Percentiles rank a stretch among this genome's conserved stretches.
These are phyloP conservation scores for Apiospora malaysiana DNA, from an alignment of 2,329 filamentous ascomycete genomes.

Conservation along the genomic window DNA sequence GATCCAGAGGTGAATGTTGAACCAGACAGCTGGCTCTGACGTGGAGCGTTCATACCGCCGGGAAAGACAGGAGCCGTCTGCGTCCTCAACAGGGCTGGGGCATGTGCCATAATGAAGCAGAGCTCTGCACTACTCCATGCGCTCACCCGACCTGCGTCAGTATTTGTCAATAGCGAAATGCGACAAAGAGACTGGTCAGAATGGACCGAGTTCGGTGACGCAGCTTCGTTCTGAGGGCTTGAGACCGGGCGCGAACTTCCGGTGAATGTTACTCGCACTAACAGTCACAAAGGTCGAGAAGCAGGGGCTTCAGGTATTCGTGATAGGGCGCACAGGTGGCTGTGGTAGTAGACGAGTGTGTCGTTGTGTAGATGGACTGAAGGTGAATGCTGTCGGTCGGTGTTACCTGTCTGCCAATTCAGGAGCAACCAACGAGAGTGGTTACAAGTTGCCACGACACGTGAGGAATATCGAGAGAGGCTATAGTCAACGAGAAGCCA, in stretches of 20 bases:
- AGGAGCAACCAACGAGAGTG: background rate
- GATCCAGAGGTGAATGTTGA: slow-evolving; percentile 54
- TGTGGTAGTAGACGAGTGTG: background rate
- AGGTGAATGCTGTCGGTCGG: slow-evolving; percentile 1
- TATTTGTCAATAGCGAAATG: slow-evolving; percentile 5
- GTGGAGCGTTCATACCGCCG: slow-evolving; percentile 58
- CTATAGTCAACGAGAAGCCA: background rate
- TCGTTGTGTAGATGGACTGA: background rate
- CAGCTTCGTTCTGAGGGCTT: slow-evolving; percentile 1
- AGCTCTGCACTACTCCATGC: slow-evolving; percentile 38
- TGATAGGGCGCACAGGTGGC: background rate
- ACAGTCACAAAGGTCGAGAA: background rate
- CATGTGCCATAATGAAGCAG: slow-evolving; percentile 58
- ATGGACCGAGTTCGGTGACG: background rate
- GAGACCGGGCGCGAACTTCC: background rate
- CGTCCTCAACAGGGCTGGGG: slow-evolving; percentile 61
- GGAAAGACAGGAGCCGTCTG: slow-evolving; percentile 63
- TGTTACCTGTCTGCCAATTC: slow-evolving; percentile 7
- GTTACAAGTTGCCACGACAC: background rate
- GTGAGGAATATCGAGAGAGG: background rate
- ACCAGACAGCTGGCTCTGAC: slow-evolving; percentile 68
- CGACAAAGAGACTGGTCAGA: slow-evolving; percentile 8
- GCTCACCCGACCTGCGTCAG: slow-evolving; percentile 18
- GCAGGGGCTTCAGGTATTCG: background rate
- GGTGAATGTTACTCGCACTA: background rate